Percentiles rank a stretch among this genome's conserved stretches.
These are phyloP conservation scores for Exophiala dermatitidis DNA, from an alignment of 2,329 filamentous ascomycete genomes.

Conservation along the genomic window DNA sequence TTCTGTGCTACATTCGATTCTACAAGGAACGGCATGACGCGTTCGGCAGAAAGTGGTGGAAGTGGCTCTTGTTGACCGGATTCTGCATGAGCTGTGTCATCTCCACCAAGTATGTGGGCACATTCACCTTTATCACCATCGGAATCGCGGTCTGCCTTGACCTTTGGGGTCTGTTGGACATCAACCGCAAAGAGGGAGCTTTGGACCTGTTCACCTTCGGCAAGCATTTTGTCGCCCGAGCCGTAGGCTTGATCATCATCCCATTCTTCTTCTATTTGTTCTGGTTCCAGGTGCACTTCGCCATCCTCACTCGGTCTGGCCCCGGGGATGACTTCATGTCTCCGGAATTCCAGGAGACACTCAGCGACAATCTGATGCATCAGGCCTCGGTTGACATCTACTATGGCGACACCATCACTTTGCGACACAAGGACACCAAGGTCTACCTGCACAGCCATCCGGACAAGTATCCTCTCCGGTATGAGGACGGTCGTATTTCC, in stretches of 20 bases:
- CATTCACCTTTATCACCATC: conserved; percentile 95
- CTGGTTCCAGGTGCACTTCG: conserved; percentile 99
- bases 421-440: conserved; percentile 96
- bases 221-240: conserved; percentile 83
- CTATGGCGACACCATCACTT: conserved; percentile 80
- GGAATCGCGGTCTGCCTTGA: conserved; percentile 90
- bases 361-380: conserved; percentile 90
- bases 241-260: conserved; percentile 77
- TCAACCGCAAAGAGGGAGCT: conserved; percentile 76
- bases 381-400: conserved; percentile 78
- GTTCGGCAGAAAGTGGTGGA: conserved; percentile 98
- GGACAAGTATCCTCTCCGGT: conserved; percentile 83
- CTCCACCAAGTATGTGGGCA: conserved; percentile 94
- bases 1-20: conserved; percentile 92
- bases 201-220: conserved; percentile 70
- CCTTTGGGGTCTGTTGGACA: conserved; percentile 86
- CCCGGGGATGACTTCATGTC: conserved; percentile 99
- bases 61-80: conserved; percentile 93
- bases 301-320: conserved; percentile 77
- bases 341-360: conserved; percentile 92
- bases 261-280: conserved; percentile 98
- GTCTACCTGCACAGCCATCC: conserved; percentile 90
- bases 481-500: conserved; percentile 94
- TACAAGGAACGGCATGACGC: conserved; percentile 88
- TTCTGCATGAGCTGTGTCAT: conserved; percentile 95